Conservation (phyloP, 1,139 yeast genomes). For the Saccharomyces hybrid region DNA sequence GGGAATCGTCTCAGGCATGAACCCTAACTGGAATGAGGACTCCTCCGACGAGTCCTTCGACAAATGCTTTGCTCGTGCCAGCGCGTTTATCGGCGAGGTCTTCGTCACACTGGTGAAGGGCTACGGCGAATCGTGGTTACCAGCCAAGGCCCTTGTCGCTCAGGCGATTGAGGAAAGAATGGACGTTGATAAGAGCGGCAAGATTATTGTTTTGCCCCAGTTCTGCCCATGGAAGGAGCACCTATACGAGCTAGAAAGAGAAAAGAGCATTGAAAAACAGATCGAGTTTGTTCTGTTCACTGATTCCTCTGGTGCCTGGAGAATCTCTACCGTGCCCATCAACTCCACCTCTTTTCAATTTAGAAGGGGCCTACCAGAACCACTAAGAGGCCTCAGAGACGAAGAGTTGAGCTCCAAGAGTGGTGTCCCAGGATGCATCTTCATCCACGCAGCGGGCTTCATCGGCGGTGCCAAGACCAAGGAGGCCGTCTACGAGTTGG, state of each 20-base stretch:
- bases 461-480: slow-evolving; percentile 86
- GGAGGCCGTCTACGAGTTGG: slow-evolving; percentile 73
- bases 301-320: slow-evolving; percentile 68
- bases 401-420: slow-evolving; percentile 62
- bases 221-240: slow-evolving; percentile 97
- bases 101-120: slow-evolving; percentile 61
- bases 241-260: slow-evolving; percentile 64
- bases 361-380: slow-evolving; percentile 79
- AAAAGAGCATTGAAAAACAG: slow-evolving; percentile 37
- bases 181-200: slow-evolving; percentile 54
- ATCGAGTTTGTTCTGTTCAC: slow-evolving; percentile 72
- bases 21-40: slow-evolving; percentile 74
- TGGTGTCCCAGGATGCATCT: slow-evolving; percentile 79
- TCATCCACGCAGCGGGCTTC: slow-evolving; percentile 94
- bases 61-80: slow-evolving; percentile 58
- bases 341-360: slow-evolving; percentile 70
- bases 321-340: slow-evolving; percentile 85
- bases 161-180: slow-evolving; percentile 52
- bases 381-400: slow-evolving; percentile 92
- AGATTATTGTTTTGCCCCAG: slow-evolving; percentile 59
- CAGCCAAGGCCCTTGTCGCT: slow-evolving; percentile 73
- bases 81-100: slow-evolving; percentile 73
- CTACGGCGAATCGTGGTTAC: slow-evolving; percentile 86
- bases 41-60: slow-evolving; percentile 63
- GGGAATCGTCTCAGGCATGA: slow-evolving; percentile 63